Conservation (phyloP, 179 eudicot genomes). For the Spergularia azorica region DNA sequence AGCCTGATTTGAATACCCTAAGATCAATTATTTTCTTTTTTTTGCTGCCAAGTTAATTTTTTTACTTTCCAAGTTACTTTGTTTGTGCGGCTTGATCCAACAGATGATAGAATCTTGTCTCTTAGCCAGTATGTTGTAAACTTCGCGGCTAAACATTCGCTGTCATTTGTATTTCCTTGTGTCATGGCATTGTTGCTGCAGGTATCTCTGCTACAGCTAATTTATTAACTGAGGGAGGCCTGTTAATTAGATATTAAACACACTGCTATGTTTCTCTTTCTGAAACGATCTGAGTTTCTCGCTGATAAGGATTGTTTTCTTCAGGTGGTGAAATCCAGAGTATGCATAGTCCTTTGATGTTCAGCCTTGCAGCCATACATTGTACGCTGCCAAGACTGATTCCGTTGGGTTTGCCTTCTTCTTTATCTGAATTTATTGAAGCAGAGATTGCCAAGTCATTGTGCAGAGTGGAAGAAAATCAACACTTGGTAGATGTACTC, state of each 20-base stretch:
- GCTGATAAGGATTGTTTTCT: slow-evolving; percentile 12
- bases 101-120: slow-evolving; percentile 1
- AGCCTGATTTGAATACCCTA: neutral
- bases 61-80: neutral
- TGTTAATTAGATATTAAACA: neutral
- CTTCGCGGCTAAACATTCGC: neutral
- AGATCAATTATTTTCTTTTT: neutral
- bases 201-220: neutral
- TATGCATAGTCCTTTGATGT: slow-evolving; percentile 46
- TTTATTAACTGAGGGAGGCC: neutral
- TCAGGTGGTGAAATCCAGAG: slow-evolving; percentile 48
- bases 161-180: neutral
- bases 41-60: neutral
- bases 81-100: neutral
- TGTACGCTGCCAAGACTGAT: slow-evolving; percentile 61
- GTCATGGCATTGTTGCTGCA: neutral
- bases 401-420: slow-evolving; percentile 66
- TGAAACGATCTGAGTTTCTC: neutral
- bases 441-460: slow-evolving; percentile 64
- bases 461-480: slow-evolving; percentile 43
- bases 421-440: slow-evolving; percentile 67
- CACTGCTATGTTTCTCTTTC: neutral
- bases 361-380: slow-evolving; percentile 75
- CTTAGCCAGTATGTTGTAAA: neutral
- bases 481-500: slow-evolving; percentile 34